These are phyloP conservation scores for Periconia macrospinosa DNA, from an alignment of 2,329 filamentous ascomycete genomes.

Conservation along the genomic window DNA sequence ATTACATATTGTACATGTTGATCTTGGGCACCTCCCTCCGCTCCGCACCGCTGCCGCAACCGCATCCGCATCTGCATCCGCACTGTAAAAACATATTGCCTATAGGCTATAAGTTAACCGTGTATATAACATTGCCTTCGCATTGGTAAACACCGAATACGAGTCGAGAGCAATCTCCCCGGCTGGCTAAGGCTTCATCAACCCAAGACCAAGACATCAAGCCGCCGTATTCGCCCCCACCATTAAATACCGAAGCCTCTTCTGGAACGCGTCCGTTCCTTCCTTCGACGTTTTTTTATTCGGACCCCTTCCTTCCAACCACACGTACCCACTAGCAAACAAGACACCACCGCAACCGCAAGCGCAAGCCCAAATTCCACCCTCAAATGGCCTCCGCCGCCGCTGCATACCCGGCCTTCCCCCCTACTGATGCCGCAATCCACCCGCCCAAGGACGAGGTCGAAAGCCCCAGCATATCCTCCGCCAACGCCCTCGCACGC, in stretches of 20 bases:
- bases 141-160: constrained; percentile 26
- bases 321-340: constrained; percentile 2
- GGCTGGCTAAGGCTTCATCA: constrained; percentile 27
- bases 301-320: constrained; percentile 15
- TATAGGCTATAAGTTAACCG: no score
- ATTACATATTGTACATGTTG: no score
- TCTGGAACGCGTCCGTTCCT: constrained; percentile 26
- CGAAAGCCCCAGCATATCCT: constrained; percentile 52
- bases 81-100: no score
- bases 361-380: background rate
- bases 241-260: constrained; percentile 30
- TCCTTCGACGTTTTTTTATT: background rate
- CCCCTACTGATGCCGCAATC: constrained; percentile 46
- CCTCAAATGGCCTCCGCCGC: constrained; percentile 37
- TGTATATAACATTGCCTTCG: constrained; percentile 15
- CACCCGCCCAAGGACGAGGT: constrained; percentile 41
- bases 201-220: constrained; percentile 29
- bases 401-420: constrained; percentile 35
- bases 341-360: background rate
- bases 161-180: constrained; percentile 32
- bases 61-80: no score
- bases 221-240: constrained; percentile 34
- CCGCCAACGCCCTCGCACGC: constrained; percentile 68
- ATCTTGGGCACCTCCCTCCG: background rate
- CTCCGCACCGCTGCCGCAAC: background rate